These are phyloP conservation scores for Diaporthe ampelina DNA, from an alignment of 2,329 filamentous ascomycete species.

Conservation along the genomic window DNA sequence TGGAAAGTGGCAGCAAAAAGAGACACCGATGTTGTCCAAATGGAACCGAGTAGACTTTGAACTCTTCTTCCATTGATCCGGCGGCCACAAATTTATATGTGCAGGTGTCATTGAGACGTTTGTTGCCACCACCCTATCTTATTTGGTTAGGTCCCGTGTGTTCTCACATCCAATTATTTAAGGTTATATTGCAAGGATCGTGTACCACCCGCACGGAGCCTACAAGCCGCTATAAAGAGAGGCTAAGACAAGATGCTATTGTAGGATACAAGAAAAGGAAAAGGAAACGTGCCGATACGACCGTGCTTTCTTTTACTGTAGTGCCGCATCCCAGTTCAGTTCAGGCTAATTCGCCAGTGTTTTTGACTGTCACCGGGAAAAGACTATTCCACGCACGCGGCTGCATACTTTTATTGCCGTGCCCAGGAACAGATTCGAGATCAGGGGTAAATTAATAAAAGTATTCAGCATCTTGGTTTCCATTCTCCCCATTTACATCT, in stretches of 20 bases:
- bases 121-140: no score
- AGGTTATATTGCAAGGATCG: conserved; percentile 5
- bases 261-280: background rate
- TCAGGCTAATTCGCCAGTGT: background rate
- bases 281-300: background rate
- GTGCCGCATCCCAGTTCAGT: background rate
- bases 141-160: background rate
- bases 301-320: background rate
- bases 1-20: background rate
- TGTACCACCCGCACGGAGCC: background rate
- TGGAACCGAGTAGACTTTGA: background rate
- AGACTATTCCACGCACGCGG: background rate
- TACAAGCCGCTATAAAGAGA: conserved; percentile 8
- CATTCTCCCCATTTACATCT: background rate
- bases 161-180: background rate
- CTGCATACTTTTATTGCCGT: conserved; percentile 6
- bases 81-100: background rate
- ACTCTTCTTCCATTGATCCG: conserved; percentile 1
- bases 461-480: background rate
- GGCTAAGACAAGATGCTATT: background rate
- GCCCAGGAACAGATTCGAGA: background rate
- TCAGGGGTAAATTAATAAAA: background rate
- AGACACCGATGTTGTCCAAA: background rate
- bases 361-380: background rate
- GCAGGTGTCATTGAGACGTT: background rate